Evolutionary conservation across 352 stramenopile species (phyloP), one percentile per base, ranked within the genome.

Genomic region (Phytophthora agathidicida): DNA sequence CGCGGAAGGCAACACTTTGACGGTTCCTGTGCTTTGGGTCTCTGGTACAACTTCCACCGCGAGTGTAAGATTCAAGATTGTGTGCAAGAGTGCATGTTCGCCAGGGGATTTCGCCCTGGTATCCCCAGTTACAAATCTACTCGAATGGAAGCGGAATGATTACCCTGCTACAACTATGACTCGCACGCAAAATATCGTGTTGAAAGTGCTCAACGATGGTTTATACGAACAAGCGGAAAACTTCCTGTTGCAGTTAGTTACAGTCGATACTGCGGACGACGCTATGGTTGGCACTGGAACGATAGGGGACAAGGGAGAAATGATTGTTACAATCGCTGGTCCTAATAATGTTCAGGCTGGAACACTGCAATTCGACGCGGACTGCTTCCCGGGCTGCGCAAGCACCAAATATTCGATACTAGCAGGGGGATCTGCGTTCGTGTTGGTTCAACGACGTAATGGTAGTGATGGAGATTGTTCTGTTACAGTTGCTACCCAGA

Each of bases 361-460:
- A 3, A 57, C 71, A 3, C 49, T 88, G 10, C 83, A 91, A 48
- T 88, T 94, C 8, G 65, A 83, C 24, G 69, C 80, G 0, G 65
- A 83, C n/a, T 94, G 85, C 24, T 92, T 91, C 54, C 75, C 80
- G 2, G 72, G 58, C 19, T 94, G 85, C 26, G 43, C 45, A 1
- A 82, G 77, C 26, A 56, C 32, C 5, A 77, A 65, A 38, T 91
- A 91, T 50, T 52, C 54, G 0, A 41, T 84, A 8, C 30, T 67
- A 24, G 70, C 84, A 13, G 78, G 80, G 22, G 83, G 82, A 4
- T 24, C 85, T 1, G 75, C 77, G 6, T 64, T 63, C 10, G 74
- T 84, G 1, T 47, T 80, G 38, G 42, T 94, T 2, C 76, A 91
- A 51, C 76, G 85, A 7, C 78, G 63, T 16, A 73, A 69, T 31